Base-by-base conservation (phyloP, 2,329 filamentous ascomycete species). In the Pseudocercospora pini-densiflorae region DNA sequence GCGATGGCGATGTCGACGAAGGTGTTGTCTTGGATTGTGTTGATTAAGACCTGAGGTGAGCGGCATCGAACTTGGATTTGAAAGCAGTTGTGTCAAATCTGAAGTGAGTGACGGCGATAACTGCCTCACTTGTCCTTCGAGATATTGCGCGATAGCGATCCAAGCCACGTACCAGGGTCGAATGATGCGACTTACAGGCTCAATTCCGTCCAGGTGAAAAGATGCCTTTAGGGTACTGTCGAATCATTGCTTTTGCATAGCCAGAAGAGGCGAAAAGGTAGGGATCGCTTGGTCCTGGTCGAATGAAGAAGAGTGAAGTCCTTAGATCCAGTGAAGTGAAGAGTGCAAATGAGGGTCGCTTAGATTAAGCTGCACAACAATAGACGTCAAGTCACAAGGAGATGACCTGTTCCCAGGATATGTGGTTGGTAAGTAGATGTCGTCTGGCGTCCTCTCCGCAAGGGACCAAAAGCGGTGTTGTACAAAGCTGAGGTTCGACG, bases 391-490 rank as follows among this genome's bases (percentile, higher is more conserved):
- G 61, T 61, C 55, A 40, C 61, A 63, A 63, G 61, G 40, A 55
- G 58, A 59, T 58, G 61, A 43, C 24, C 54, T 55, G 61, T 29
- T 61, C 58, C 58, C 61, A 67, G 65, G 64, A 58, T 40, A 51
- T 61, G 33, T 63, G 65, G 49, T 64, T 61, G 61, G 61, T 63
- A 63, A 57, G 49, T 27, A 5, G 51, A 31, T n/a, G 16, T 27
- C 8, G 59, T 60, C 33, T 57, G 45, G 47, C 40, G 55, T 59
- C 47, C 64, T 62, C 36, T 47, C 43, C 36, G 61, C 61, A 63
- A 63, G 57, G 61, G 64, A 61, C 47, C 57, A 49, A 45, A 60
- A 53, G 45, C 49, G 21, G 47, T 24, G 62, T 54, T 29, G 51
- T n/a, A 58, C 55, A 43, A 31, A 36, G 55, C 29, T 47, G 59